Evolutionary conservation across 2,329 filamentous ascomycete species (phyloP).

Genomic region (Colletotrichum sp.): DNA sequence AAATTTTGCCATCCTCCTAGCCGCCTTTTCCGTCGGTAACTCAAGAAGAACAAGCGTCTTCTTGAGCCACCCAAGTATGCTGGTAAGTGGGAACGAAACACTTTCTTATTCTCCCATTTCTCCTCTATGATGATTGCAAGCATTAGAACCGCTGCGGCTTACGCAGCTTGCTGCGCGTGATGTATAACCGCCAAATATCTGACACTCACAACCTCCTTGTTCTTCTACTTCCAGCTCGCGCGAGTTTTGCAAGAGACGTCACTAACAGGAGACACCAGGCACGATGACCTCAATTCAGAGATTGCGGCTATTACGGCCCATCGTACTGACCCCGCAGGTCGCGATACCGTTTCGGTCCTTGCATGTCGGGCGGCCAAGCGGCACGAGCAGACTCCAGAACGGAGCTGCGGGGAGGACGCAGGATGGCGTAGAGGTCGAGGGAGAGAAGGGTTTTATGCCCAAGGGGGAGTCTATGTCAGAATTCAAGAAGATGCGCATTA

Average conservation of each 20-base stretch:
- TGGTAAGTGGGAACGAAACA: constrained; percentile 2
- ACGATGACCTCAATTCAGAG: constrained; percentile 42
- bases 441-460: background rate
- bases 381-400: constrained; percentile 11
- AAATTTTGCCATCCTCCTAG: background rate
- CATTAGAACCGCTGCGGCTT: constrained; percentile 57
- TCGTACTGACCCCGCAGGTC: constrained; percentile 20
- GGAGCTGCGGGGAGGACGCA: background rate
- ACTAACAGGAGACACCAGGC: constrained; percentile 20
- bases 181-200: constrained; percentile 45
- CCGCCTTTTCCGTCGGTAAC: background rate
- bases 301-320: constrained; percentile 33
- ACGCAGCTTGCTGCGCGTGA: constrained; percentile 51
- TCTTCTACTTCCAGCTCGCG: constrained; percentile 12
- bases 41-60: constrained; percentile 17
- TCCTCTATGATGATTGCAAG: constrained; percentile 38
- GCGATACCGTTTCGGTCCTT: constrained; percentile 3
- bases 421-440: background rate
- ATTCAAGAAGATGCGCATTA: constrained; percentile 16
- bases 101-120: background rate
- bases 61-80: constrained; percentile 10
- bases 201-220: constrained; percentile 26
- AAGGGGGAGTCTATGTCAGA: background rate
- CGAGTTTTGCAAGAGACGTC: constrained; percentile 23
- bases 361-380: constrained; percentile 5